Base-by-base conservation (phyloP, 768 basidiomycete species). In the Pisolithus sp. region DNA sequence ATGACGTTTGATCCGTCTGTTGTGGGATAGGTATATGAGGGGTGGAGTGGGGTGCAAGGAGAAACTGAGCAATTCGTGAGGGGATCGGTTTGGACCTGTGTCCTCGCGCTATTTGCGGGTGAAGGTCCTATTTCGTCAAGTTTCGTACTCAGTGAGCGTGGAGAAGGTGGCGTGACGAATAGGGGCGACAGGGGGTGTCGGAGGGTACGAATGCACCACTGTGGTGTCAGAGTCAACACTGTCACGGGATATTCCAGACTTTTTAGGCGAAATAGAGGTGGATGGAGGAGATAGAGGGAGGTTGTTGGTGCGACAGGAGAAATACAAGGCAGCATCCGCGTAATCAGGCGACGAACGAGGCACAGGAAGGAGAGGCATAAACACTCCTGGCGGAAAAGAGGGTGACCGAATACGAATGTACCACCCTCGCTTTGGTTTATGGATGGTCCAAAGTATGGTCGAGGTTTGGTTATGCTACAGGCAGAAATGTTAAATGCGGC, bases 381-480 rank as follows among this genome's bases (percentile, higher is more conserved):
- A 81, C 10, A 76, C 72, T 3, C 77, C 70, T 12, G 79, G 82
- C 0, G 86, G 84, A 56, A 89, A 90, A 4, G 74, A 59, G 0
- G 89, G 89, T 2, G 86, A 71, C 34, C 85, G 79, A 23, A 92
- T 70, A 39, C 85, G 85, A 53, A 92, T 81, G 66, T 91, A 92
- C 89, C 89, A 92, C 42, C 89, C 89, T 26, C 85, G 80, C 52
- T 82, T 80, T 1, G 89, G 89, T 5, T 82, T 79, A 63, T 90
- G 89, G 24, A 90, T 80, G 9, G 79, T 79, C 89, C 89, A 92
- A 50, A 78, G 75, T 2, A 88, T 64, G 0, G 76, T 76, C 21
- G 77, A 80, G 4, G 78, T 82, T n/a, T 79, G 74, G 38, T 85
- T 85, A 52, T 90, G 85, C 86, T 85, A 53, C 4, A 30, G 30